Evolutionary conservation across 768 basidiomycete genomes (phyloP).

Genomic region (Candolleomyces aberdarensis): DNA sequence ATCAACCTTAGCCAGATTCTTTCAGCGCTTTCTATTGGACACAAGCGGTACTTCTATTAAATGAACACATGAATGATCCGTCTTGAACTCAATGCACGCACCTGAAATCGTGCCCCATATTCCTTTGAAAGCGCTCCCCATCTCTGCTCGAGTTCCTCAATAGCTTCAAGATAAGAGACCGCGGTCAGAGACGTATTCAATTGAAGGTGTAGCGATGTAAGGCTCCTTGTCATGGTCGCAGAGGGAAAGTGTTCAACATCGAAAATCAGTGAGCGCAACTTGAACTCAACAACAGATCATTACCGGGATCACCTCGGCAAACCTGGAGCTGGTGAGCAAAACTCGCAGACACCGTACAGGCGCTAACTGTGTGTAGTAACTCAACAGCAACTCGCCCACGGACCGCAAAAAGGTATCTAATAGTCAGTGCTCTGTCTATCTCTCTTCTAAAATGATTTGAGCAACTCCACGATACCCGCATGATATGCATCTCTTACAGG

Average conservation of each 20-base stretch:
- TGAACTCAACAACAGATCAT: slow-evolving; percentile 61
- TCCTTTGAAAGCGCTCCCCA: slow-evolving; percentile 74
- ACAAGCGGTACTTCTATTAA: no score
- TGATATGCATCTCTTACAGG: no score
- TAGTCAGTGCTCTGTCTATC: no score
- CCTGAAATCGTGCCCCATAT: slow-evolving; percentile 76
- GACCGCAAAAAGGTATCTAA: no score
- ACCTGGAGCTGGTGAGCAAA: slow-evolving; percentile 93
- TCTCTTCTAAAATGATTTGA: no score
- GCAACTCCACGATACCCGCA: no score
- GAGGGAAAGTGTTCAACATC: slow-evolving; percentile 64
- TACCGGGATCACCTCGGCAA: slow-evolving; percentile 59
- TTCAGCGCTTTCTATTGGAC: slow-evolving; percentile 80
- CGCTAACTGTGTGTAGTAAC: no score
- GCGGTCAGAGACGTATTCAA: slow-evolving; percentile 10
- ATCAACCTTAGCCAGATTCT: no score
- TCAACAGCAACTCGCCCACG: no score
- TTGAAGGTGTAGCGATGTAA: slow-evolving; percentile 25
- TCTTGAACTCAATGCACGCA: no score
- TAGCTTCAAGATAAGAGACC: slow-evolving; percentile 51
- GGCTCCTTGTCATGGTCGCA: no score
- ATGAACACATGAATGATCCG: no score
- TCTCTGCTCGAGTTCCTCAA: slow-evolving; percentile 72
- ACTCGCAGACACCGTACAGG: slow-evolving; percentile 66
- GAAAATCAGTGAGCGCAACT: slow-evolving; percentile 61